Evolutionary conservation across 202 grass and related monocot genomes (phyloP).

Genomic region (Cymbopogon flexuosus): DNA sequence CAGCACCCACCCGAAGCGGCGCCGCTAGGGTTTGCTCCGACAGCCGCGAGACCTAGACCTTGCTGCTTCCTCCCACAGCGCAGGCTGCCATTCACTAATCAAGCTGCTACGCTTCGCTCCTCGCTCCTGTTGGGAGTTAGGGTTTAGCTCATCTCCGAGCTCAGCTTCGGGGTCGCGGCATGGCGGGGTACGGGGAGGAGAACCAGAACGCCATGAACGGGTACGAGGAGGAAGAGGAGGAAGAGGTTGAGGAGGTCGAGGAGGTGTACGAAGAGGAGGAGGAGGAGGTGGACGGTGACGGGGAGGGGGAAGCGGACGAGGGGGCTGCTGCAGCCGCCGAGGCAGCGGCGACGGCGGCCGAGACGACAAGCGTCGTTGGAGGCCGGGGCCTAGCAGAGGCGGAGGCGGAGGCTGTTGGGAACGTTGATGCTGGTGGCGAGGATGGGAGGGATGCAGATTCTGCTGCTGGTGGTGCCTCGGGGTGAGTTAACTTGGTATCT

Average conservation of each 20-base stretch:
- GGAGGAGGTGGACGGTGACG: conserved; percentile 32
- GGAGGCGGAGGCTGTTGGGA: not conserved
- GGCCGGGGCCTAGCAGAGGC: not conserved
- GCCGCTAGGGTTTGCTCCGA: conserved; percentile 50
- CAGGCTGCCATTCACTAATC: not conserved
- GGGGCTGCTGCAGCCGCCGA: conserved; percentile 2
- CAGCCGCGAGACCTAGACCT: conserved; percentile 12
- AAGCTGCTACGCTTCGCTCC: not conserved
- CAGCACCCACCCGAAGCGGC: not conserved
- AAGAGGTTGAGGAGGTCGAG: conserved; percentile 55
- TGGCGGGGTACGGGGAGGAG: conserved; percentile 50
- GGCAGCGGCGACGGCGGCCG: not conserved
- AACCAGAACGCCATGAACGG: conserved; percentile 40
- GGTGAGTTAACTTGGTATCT: conserved; percentile 55
- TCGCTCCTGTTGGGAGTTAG: conserved; percentile 20
- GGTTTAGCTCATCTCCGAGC: not conserved
- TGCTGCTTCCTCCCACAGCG: not conserved
- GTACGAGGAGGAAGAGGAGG: conserved; percentile 73
- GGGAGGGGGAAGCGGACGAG: not conserved
- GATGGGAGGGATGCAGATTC: conserved; percentile 28
- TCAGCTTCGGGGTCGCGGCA: conserved; percentile 19
- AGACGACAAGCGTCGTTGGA: conserved; percentile 33
- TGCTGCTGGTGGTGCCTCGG: conserved; percentile 39
- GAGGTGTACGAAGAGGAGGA: conserved; percentile 51
- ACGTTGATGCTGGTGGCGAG: conserved; percentile 25